phyloP scores from a whole-genome alignment of 129 eudicot species.

The Gnaphalium uliginosum region DNA sequence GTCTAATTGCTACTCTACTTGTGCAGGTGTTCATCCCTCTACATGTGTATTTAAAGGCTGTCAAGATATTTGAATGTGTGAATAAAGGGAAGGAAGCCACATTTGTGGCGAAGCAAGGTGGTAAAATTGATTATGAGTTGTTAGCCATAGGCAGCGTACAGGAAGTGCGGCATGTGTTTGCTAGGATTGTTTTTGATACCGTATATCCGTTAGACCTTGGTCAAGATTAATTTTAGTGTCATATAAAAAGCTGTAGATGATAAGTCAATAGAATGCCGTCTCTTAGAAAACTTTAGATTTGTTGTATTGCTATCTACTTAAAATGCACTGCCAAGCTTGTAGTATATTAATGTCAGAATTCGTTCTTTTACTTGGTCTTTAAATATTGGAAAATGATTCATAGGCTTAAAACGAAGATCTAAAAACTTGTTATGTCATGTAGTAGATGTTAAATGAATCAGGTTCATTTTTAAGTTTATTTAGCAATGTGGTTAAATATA shows the following conservation, averaged over 20 bases:
- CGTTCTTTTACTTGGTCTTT: no score
- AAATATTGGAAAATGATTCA: no score
- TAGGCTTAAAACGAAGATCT: no score
- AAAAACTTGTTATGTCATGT: no score
- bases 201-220: conserved; percentile 51
- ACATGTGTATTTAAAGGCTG: conserved; percentile 51
- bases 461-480: no score
- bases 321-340: no score
- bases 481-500: no score
- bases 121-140: conserved; percentile 59
- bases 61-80: conserved; percentile 78
- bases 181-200: conserved; percentile 85
- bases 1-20: conserved; percentile 2
- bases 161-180: conserved; percentile 86
- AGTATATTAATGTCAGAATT: no score
- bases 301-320: no score
- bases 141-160: conserved; percentile 62
- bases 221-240: neutral
- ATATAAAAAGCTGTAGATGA: neutral
- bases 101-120: conserved; percentile 70
- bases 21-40: conserved; percentile 74
- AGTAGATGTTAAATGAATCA: no score
- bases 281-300: no score
- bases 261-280: neutral
- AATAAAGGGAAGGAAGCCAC: conserved; percentile 46